Percentiles rank a stretch among this genome's conserved stretches.
phyloP scores from a whole-genome alignment of 345 rosid genomes.

The Punica granatum region DNA sequence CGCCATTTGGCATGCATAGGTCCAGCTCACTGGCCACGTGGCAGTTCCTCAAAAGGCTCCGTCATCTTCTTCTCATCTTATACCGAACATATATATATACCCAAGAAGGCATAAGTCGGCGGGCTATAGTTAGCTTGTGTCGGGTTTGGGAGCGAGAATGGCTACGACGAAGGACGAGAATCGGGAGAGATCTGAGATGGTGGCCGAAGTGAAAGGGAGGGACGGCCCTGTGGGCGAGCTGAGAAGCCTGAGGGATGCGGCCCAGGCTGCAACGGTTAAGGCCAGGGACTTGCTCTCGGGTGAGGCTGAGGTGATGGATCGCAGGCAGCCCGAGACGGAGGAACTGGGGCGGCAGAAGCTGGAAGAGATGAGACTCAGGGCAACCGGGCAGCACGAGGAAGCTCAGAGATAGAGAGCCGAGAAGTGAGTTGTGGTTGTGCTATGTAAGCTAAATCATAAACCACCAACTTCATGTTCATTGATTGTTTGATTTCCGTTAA shows the following conservation, averaged over 20 bases:
- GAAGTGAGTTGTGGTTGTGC: no score
- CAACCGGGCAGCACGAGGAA: constrained; percentile 3
- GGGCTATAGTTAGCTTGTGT: background rate
- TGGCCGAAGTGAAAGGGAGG: background rate
- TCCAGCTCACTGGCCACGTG: no score
- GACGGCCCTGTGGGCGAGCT: background rate
- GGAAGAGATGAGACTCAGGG: background rate
- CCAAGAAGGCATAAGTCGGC: background rate
- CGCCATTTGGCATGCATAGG: no score
- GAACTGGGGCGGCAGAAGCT: background rate
- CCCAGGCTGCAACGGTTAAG: background rate
- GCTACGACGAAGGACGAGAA: background rate
- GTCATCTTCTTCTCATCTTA: no score
- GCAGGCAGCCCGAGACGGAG: background rate
- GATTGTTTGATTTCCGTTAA: no score
- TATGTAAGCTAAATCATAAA: no score
- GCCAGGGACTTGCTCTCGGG: background rate
- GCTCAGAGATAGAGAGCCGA: constrained; percentile 6
- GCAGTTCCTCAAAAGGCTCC: no score
- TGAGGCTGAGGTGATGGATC: background rate
- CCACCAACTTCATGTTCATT: no score
- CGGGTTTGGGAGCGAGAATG: background rate
- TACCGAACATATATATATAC: no score
- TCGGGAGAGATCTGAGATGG: background rate
- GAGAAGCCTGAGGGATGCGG: background rate